Evolutionary conservation across 306 rosid species (phyloP), one percentile per base, ranked within the genome.

Genomic region (Sophora flavescens): DNA sequence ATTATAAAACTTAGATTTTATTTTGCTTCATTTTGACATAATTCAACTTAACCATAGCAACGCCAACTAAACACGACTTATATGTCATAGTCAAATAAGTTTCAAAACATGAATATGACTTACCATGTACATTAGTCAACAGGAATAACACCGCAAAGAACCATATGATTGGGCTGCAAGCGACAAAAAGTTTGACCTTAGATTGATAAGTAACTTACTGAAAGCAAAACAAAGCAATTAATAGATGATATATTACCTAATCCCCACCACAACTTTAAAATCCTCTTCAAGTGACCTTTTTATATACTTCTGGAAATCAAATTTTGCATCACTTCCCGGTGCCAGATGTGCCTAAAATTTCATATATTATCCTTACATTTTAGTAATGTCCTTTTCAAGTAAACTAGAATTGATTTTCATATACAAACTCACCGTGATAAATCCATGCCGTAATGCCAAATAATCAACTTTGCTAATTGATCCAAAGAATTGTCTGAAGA

Each of bases 91-190:
- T 22, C 14, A 58, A 77, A 64, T 12, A 54, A 26, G 36, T 42
- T 51, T 6, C 2, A 35, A 61, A 18, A 33, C 5, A 26, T 8
- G 13, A 45, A 9, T 14, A 16, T 6, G 4, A 13, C 90, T 84
- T 87, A 91, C 98, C 97, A 61, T 90, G 16, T 58, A 86, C 44
- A 64, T 90, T 90, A 38, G 93, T 72, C 18, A 94, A 78, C 38
- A 94, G 76, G 77, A 84, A 83, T 66, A 94, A 18, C 62, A 94
- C 91, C 0, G 98, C 93, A 38, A 78, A 78, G 74, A 90, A 56
- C 98, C 98, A 94, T 72, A 92, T 85, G 15, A 73, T 6, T 33
- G 98, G 98, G 65, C 98, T 92, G 96, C 88, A 92, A 57, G 44
- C 8, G 36, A 60, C 52, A 81, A 57, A 57, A 59, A 14, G 6